These are phyloP conservation scores for Sextonia rubra DNA, from an alignment of 164 flowering plant species.

Conservation along the genomic window DNA sequence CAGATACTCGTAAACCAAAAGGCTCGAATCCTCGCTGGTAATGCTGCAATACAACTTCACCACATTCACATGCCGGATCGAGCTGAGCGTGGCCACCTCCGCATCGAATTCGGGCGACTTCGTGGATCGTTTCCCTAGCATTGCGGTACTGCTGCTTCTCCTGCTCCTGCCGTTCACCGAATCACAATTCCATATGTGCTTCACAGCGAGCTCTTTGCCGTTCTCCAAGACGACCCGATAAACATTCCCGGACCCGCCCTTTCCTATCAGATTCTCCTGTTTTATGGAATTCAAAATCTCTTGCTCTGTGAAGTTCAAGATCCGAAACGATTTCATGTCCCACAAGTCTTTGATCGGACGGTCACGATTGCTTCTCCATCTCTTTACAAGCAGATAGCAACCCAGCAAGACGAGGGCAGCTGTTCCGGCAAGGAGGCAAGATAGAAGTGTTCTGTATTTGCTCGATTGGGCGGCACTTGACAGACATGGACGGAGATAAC, in stretches of 20 bases:
- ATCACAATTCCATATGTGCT: constrained; percentile 51
- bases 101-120: constrained; percentile 54
- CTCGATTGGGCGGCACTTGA: constrained; percentile 25
- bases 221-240: constrained; percentile 41
- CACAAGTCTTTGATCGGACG: constrained; percentile 56
- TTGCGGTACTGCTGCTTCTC: constrained; percentile 24
- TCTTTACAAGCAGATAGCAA: constrained; percentile 32
- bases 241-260: constrained; percentile 86
- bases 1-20: constrained; percentile 72
- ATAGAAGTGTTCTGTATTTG: constrained; percentile 30
- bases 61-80: constrained; percentile 69
- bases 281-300: constrained; percentile 66
- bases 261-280: constrained; percentile 68
- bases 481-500: constrained; percentile 37
- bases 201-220: constrained; percentile 62
- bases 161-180: constrained; percentile 8
- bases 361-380: constrained; percentile 16
- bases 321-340: constrained; percentile 70
- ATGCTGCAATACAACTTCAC: constrained; percentile 76
- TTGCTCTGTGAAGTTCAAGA: constrained; percentile 58
- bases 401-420: constrained; percentile 24
- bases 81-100: constrained; percentile 64
- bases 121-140: constrained; percentile 23
- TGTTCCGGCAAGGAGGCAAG: constrained; percentile 32
- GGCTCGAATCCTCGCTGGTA: constrained; percentile 55